Conservation (phyloP, 257 asterid species). For the Salvia miltiorrhiza region DNA sequence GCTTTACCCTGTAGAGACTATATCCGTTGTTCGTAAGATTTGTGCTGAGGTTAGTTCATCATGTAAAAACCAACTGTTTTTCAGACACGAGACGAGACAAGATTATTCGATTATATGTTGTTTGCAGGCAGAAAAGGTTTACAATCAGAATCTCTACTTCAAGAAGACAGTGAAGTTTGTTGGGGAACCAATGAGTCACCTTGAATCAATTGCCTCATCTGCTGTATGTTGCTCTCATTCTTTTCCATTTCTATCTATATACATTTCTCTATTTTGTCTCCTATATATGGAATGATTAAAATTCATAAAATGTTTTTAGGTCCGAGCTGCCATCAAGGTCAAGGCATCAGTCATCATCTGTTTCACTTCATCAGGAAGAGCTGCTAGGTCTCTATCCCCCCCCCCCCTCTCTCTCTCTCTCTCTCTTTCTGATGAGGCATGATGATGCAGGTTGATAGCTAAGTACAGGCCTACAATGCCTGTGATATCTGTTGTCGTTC, state of each 20-base stretch:
- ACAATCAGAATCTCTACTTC: constrained; percentile 78
- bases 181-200: constrained; percentile 87
- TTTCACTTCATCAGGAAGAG: constrained; percentile 92
- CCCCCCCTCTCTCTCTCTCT: not conserved
- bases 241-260: not conserved
- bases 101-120: no score
- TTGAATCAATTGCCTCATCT: constrained; percentile 87
- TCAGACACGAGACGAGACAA: no score
- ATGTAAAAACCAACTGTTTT: no score
- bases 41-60: constrained; percentile 46
- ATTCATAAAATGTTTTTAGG: constrained; percentile 32
- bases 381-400: constrained; percentile 85
- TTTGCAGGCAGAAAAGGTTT: constrained; percentile 85
- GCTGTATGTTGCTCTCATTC: constrained; percentile 44
- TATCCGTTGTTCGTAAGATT: constrained; percentile 76
- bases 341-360: constrained; percentile 92
- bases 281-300: no score
- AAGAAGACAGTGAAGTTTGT: constrained; percentile 63
- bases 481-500: constrained; percentile 83
- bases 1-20: constrained; percentile 51
- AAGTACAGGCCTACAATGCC: constrained; percentile 97
- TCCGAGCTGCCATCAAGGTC: constrained; percentile 92
- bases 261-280: no score
- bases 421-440: constrained; percentile 31
- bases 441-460: constrained; percentile 68